Evolutionary conservation across 2,329 filamentous ascomycete genomes (phyloP).

Genomic region (Aschersonia sp.): DNA sequence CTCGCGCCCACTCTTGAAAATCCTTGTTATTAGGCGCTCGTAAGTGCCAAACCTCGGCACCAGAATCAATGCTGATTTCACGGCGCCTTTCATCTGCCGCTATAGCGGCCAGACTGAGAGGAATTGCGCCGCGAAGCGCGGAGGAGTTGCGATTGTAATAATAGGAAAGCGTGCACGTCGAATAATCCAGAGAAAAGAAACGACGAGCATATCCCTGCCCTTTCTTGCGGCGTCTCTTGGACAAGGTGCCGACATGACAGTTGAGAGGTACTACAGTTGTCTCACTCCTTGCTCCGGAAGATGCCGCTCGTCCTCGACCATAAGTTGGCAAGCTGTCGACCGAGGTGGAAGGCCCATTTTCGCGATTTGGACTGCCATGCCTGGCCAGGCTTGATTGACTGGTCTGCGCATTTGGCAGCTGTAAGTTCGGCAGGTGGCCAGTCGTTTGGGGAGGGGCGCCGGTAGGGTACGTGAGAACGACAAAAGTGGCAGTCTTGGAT

Average conservation of each 20-base stretch:
- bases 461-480: constrained; percentile 85
- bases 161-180: constrained; percentile 87
- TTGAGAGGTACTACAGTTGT: constrained; percentile 26
- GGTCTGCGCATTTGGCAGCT: constrained; percentile 19
- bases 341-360: constrained; percentile 34
- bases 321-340: constrained; percentile 44
- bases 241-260: constrained; percentile 71
- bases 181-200: constrained; percentile 94
- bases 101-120: constrained; percentile 78
- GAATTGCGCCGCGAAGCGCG: constrained; percentile 80
- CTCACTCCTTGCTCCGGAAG: constrained; percentile 39
- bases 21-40: constrained; percentile 70
- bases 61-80: constrained; percentile 93
- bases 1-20: constrained; percentile 75
- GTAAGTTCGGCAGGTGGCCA: constrained; percentile 50
- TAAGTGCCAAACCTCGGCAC: constrained; percentile 93
- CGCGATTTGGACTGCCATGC: constrained; percentile 28
- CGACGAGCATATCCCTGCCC: constrained; percentile 85
- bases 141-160: constrained; percentile 92
- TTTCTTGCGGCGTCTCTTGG: constrained; percentile 84
- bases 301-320: constrained; percentile 26
- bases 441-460: constrained; percentile 62
- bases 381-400: constrained; percentile 40
- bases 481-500: constrained; percentile 89
- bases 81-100: constrained; percentile 76